phyloP scores from a whole-genome alignment of 106 monocot species.

The Chionographis japonica region DNA sequence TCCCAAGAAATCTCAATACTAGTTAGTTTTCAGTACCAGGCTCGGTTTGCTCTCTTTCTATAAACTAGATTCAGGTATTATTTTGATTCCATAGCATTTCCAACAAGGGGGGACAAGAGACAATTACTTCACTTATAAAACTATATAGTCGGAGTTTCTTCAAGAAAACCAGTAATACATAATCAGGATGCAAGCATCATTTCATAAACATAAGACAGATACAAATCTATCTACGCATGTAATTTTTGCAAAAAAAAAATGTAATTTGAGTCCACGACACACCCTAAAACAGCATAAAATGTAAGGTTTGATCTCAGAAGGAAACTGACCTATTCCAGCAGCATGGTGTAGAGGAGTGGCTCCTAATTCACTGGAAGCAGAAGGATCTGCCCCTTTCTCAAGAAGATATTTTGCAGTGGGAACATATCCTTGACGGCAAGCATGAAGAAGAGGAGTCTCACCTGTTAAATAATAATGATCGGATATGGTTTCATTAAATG shows the following conservation, averaged over 20 bases:
- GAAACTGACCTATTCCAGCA: slow-evolving; percentile 73
- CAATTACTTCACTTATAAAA: too few relatives aligned
- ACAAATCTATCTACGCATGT: not conserved
- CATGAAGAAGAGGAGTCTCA: slow-evolving; percentile 94
- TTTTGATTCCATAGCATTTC: too few relatives aligned
- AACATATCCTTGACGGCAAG: slow-evolving; percentile 68
- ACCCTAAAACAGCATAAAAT: not conserved
- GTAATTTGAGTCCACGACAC: not conserved
- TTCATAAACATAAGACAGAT: not conserved
- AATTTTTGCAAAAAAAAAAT: not conserved
- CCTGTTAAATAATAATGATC: slow-evolving; percentile 36
- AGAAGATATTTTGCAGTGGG: slow-evolving; percentile 71
- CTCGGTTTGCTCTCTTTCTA: too few relatives aligned
- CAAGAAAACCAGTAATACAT: too few relatives aligned
- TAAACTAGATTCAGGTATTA: too few relatives aligned
- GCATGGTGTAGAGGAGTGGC: slow-evolving; percentile 86
- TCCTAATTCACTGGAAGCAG: slow-evolving; percentile 65
- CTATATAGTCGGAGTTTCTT: too few relatives aligned
- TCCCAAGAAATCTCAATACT: too few relatives aligned
- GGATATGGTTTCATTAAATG: too few relatives aligned
- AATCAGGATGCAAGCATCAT: too few relatives aligned
- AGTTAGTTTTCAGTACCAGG: too few relatives aligned
- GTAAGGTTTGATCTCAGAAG: not conserved
- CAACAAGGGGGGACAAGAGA: too few relatives aligned
- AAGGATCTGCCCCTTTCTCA: slow-evolving; percentile 74